These are phyloP conservation scores for Rhizopogon vinicolor DNA, from an alignment of 768 basidiomycete species.

Conservation along the genomic window DNA sequence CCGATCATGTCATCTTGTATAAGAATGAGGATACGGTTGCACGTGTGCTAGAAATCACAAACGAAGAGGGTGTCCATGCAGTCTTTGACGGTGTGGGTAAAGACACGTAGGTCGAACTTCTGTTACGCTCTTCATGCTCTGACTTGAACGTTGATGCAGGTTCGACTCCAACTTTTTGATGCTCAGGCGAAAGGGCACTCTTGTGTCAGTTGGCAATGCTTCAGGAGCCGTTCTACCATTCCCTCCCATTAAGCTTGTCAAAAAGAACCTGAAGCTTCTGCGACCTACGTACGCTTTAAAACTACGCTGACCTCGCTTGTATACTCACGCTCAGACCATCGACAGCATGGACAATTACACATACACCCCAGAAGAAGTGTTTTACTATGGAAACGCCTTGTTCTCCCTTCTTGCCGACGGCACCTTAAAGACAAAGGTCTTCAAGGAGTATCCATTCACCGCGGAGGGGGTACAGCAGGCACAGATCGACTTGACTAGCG, in stretches of 20 bases:
- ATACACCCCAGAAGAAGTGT: constrained; percentile 67
- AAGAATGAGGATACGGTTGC: constrained; percentile 69
- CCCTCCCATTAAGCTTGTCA: constrained; percentile 61
- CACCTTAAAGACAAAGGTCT: constrained; percentile 59
- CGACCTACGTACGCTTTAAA: constrained; percentile 62
- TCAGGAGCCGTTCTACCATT: constrained; percentile 82
- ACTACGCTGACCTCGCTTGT: neutral
- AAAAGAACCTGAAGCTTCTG: constrained; percentile 78
- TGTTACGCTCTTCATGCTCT: neutral
- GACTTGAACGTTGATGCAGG: constrained; percentile 29
- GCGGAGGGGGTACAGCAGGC: constrained; percentile 72
- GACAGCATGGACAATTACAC: constrained; percentile 67
- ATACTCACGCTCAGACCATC: constrained; percentile 8
- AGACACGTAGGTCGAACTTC: constrained; percentile 63
- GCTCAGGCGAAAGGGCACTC: constrained; percentile 81
- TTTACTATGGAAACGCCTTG: constrained; percentile 59
- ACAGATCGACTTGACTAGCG: constrained; percentile 71
- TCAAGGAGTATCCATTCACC: constrained; percentile 81
- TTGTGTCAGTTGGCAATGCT: constrained; percentile 90
- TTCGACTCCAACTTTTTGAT: constrained; percentile 80
- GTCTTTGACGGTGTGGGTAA: constrained; percentile 97
- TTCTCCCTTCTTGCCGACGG: constrained; percentile 59
- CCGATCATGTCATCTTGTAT: constrained; percentile 85
- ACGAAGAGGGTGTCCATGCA: constrained; percentile 78
- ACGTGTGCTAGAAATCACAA: constrained; percentile 69